Percentiles rank a stretch among this genome's conserved stretches.
Evolutionary conservation across 441 rosid genomes (phyloP).

Genomic region (Daphne laureola): DNA sequence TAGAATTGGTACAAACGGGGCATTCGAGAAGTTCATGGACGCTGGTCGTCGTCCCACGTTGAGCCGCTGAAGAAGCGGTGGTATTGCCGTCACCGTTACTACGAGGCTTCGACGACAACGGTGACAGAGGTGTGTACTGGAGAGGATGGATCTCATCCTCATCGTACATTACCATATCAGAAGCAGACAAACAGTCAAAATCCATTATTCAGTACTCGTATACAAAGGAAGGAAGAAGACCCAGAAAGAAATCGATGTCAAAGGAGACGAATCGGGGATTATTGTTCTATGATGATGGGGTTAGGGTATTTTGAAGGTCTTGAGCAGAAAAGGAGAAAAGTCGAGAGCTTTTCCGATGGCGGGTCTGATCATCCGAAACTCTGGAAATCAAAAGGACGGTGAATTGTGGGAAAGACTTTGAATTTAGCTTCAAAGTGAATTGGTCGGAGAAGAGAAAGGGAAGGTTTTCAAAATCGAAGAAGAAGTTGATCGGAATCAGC

Average conservation of each 20-base stretch:
- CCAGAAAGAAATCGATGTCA: neutral
- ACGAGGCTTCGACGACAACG: conserved; percentile 55
- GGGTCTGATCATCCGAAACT: neutral
- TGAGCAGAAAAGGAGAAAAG: neutral
- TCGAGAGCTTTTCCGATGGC: conserved; percentile 4
- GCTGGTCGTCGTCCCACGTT: conserved; percentile 57
- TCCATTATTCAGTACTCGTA: conserved; percentile 39
- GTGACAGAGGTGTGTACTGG: conserved; percentile 43
- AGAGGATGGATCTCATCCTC: conserved; percentile 84
- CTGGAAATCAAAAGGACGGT: neutral
- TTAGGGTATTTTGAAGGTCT: conserved; percentile 6
- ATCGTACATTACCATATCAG: conserved; percentile 41
- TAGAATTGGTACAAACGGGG: conserved; percentile 94
- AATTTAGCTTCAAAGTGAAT: conserved; percentile 2
- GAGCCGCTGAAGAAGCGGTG: conserved; percentile 33
- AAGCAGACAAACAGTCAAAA: conserved; percentile 61
- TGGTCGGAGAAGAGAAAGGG: conserved; percentile 8
- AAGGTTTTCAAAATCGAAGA: conserved; percentile 22
- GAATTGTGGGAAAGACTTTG: neutral
- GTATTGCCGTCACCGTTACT: conserved; percentile 25
- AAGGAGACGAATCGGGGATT: conserved; percentile 6
- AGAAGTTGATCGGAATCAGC: conserved; percentile 31
- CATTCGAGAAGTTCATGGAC: conserved; percentile 98
- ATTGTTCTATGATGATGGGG: conserved; percentile 17
- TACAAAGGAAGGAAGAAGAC: conserved; percentile 1